These are phyloP conservation scores for Prunus yedoensis DNA, from an alignment of 331 rosid genomes.

Conservation along the genomic window DNA sequence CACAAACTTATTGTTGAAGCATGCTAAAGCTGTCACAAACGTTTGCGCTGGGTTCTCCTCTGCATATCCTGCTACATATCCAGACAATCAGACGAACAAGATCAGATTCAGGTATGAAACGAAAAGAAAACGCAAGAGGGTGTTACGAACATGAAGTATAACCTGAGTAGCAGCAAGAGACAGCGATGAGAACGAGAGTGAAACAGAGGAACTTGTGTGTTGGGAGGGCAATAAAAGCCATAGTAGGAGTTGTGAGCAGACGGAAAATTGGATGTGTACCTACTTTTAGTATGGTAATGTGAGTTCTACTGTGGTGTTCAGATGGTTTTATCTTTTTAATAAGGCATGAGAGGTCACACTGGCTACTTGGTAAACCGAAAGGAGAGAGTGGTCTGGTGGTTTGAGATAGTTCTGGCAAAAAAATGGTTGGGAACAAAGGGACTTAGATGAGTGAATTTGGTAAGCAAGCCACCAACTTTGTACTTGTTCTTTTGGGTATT, in stretches of 20 bases:
- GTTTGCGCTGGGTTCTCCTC: slow-evolving; percentile 42
- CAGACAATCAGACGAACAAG: background rate
- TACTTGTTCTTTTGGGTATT: background rate
- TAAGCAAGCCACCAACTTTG: slow-evolving; percentile 44
- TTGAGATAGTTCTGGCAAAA: slow-evolving; percentile 16
- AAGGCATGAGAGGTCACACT: slow-evolving; percentile 15
- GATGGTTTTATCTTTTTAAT: slow-evolving; percentile 12
- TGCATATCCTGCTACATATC: slow-evolving; percentile 35
- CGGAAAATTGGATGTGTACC: slow-evolving; percentile 15
- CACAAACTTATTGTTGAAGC: slow-evolving; percentile 66
- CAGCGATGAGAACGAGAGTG: slow-evolving; percentile 20
- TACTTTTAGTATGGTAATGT: slow-evolving; percentile 1
- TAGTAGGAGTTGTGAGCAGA: slow-evolving; percentile 18
- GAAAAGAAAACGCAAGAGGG: background rate
- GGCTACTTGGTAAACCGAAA: slow-evolving; percentile 13
- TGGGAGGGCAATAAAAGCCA: slow-evolving; percentile 29
- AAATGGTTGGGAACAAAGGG: slow-evolving; percentile 29
- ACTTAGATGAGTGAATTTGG: slow-evolving; percentile 24
- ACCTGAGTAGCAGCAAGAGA: slow-evolving; percentile 49
- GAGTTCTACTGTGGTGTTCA: background rate
- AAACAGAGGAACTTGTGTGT: slow-evolving; percentile 22
- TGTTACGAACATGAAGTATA: background rate
- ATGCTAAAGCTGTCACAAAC: slow-evolving; percentile 48
- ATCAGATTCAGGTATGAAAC: background rate
- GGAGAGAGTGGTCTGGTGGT: slow-evolving; percentile 31